Base-by-base conservation (phyloP, 179 eudicot species). In the Spinacia oleracea region DNA sequence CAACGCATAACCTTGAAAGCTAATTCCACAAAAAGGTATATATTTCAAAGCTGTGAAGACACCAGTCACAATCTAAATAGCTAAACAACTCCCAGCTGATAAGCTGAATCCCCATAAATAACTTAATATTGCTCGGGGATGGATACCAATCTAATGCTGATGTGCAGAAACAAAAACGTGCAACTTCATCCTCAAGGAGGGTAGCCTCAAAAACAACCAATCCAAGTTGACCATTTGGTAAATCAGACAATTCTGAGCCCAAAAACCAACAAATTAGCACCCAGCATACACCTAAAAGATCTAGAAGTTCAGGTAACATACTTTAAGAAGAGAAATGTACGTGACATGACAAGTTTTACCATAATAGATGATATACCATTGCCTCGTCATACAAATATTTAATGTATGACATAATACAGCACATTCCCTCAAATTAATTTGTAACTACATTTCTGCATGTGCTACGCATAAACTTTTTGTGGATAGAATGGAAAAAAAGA, bases 1-100 rank as follows among this genome's bases (percentile, higher is more conserved):
- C 55, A 51, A 15, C 70, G 50, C 20, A 50, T 51, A 73, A 70
- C 40, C 34, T 11, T 63, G 34, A 34, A 80, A 66, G 69, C 75
- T 56, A 74, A 20, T 51, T 38, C 71, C 31, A 21, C 35, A 56
- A 10, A 18, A n/a, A 50, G 51, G 32, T 32, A 51, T 31, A 72
- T 5, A 78, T 18, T 15, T 29, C 16, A 10, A 16, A 20, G 43
- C 27, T 55, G 21, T 2, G 48, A 48, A 48, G 51, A 20, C 8
- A 9, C 60, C 8, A 20, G 60, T 55, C 60, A 55, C 25, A 6
- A 55, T 55, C 60, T 2, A 8, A 55, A 55, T 20, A n/a, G 60
- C 60, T 20, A 55, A 55, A 55, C 60, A 55, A 50, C 21, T 55
- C 60, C 1, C 60, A 55, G 51, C 51, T 51, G 18, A 51, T 14